Percentiles rank a stretch among this genome's conserved stretches.
phyloP scores from a whole-genome alignment of 768 basidiomycete genomes.

The Lactifluus pinguis region DNA sequence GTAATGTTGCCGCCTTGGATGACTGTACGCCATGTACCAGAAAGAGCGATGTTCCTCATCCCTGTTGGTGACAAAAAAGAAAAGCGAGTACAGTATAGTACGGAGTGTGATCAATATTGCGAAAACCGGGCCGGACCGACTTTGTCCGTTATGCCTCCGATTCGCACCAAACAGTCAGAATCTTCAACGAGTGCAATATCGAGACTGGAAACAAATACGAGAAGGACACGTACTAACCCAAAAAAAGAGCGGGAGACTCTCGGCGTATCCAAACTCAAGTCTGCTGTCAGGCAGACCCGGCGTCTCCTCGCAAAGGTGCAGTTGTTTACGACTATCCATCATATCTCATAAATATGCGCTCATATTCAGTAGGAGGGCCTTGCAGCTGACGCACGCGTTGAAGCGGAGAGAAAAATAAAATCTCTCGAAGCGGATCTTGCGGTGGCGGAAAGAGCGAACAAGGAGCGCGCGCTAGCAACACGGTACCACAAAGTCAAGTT shows the following conservation, averaged over 20 bases:
- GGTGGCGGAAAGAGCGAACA: slow-evolving; percentile 49
- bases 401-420: slow-evolving; percentile 70
- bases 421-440: slow-evolving; percentile 67
- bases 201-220: background rate
- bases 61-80: too few species aligned
- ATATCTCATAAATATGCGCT: background rate
- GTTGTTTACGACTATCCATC: background rate
- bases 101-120: too few species aligned
- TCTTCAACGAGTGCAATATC: background rate
- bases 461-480: slow-evolving; percentile 63
- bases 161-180: background rate
- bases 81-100: too few species aligned
- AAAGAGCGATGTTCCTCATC: slow-evolving; percentile 8
- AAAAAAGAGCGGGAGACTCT: slow-evolving; percentile 29
- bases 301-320: slow-evolving; percentile 72
- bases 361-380: slow-evolving; percentile 51
- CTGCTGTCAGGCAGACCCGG: slow-evolving; percentile 72
- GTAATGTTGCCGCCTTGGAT: slow-evolving; percentile 6
- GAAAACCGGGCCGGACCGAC: background rate
- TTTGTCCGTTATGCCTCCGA: slow-evolving; percentile 9
- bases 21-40: slow-evolving; percentile 10
- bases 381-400: slow-evolving; percentile 75
- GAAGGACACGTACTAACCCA: background rate
- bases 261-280: slow-evolving; percentile 82
- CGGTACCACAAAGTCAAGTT: slow-evolving; percentile 91